A percentile compares a stretch with the other conserved stretches of the same genome.
These are phyloP conservation scores for Artemisia princeps DNA, from an alignment of 140 eudicot species.

Conservation along the genomic window DNA sequence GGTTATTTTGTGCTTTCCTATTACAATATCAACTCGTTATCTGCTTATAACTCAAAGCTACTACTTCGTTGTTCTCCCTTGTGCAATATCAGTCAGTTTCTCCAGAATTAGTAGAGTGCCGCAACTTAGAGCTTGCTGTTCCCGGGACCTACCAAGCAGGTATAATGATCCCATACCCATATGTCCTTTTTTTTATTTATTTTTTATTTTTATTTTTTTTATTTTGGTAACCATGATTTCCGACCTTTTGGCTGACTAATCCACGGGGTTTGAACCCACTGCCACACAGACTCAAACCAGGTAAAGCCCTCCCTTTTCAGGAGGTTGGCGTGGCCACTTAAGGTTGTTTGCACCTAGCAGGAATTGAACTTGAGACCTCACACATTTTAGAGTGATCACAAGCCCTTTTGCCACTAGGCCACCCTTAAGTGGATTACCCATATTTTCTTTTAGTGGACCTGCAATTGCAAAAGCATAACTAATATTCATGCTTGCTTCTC, in stretches of 20 bases:
- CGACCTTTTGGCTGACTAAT: too few species aligned
- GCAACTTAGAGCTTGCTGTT: slow-evolving; percentile 83
- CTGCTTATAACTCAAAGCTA: slow-evolving; percentile 11
- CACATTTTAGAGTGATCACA: too few species aligned
- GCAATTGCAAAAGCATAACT: slow-evolving; percentile 19
- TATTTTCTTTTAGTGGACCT: slow-evolving; percentile 10
- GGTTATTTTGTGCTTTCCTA: slow-evolving; percentile 2
- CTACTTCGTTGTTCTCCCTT: slow-evolving; percentile 22
- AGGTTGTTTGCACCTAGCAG: too few species aligned
- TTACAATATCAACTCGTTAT: slow-evolving; percentile 6
- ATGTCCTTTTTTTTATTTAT: background rate
- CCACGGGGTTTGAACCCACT: too few species aligned
- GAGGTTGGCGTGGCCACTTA: too few species aligned
- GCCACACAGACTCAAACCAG: too few species aligned
- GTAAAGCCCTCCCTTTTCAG: too few species aligned
- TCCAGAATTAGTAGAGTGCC: slow-evolving; percentile 80
- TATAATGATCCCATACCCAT: slow-evolving; percentile 18
- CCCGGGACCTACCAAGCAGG: slow-evolving; percentile 98
- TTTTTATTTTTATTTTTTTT: too few species aligned
- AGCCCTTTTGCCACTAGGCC: too few species aligned
- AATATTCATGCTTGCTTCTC: background rate
- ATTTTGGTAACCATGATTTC: too few species aligned
- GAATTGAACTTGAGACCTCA: too few species aligned
- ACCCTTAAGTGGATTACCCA: background rate
- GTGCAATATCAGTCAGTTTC: slow-evolving; percentile 66